These are phyloP conservation scores for Leccinum angustisporum DNA, from an alignment of 1,284 basidiomycete genomes.

Conservation along the genomic window DNA sequence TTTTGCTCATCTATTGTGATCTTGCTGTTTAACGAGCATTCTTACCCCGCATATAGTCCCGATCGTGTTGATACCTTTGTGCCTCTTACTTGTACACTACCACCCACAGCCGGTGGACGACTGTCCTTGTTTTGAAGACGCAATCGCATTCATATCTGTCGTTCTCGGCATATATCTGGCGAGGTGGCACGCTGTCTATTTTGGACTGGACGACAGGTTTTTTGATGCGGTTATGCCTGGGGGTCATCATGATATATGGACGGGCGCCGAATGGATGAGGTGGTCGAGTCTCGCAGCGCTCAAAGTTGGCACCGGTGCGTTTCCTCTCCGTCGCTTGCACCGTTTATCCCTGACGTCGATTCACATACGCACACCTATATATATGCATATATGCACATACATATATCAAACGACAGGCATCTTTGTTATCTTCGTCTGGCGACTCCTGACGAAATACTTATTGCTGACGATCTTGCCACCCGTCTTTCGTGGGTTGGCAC, in stretches of 20 bases:
- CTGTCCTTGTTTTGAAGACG: conserved; percentile 98
- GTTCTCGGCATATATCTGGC: conserved; percentile 76
- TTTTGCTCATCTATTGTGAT: neutral
- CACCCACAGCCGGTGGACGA: conserved; percentile 95
- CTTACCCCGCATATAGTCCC: conserved; percentile 52
- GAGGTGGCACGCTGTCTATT: conserved; percentile 53
- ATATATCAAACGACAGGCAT: conserved; percentile 40
- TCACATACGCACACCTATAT: neutral
- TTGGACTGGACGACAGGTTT: conserved; percentile 36
- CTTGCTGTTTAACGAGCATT: neutral
- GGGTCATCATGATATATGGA: conserved; percentile 44
- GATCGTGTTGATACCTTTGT: conserved; percentile 60
- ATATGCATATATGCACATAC: neutral
- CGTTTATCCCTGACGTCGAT: neutral
- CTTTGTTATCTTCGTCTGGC: conserved; percentile 79
- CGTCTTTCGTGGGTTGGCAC: conserved; percentile 72
- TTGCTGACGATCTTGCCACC: conserved; percentile 78
- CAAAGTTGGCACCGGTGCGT: conserved; percentile 62
- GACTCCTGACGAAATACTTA: conserved; percentile 77
- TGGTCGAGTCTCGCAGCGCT: conserved; percentile 59
- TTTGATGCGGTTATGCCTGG: conserved; percentile 56
- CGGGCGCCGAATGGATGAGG: conserved; percentile 45
- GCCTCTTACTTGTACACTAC: conserved; percentile 76
- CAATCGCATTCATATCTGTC: conserved; percentile 89
- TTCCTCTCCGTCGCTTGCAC: neutral